A percentile compares a stretch with the other conserved stretches of the same genome.
Evolutionary conservation across 1,284 basidiomycete genomes (phyloP).

Genomic region (Meripilus lineatus): DNA sequence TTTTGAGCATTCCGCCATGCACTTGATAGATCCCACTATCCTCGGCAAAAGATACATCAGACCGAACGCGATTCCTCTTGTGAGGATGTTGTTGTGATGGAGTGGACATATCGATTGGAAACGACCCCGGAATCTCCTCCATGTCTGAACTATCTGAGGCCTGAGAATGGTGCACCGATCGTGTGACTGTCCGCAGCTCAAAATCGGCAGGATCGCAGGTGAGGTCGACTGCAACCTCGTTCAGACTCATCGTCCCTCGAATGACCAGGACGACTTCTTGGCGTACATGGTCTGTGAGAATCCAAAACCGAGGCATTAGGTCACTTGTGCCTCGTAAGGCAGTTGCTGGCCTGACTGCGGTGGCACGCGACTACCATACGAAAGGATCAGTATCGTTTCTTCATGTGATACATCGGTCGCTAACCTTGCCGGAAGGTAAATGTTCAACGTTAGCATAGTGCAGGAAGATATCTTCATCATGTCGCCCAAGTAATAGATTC

Average conservation of each 20-base stretch:
- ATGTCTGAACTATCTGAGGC: slow-evolving; percentile 11
- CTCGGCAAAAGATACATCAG: slow-evolving; percentile 9
- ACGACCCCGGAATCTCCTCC: slow-evolving; percentile 26
- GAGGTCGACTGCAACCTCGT: slow-evolving; percentile 78
- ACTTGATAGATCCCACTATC: slow-evolving; percentile 46
- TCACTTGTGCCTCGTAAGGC: slow-evolving; percentile 58
- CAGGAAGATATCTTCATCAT: slow-evolving; percentile 77
- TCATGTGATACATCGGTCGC: too few relatives aligned
- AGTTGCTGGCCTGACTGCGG: too few relatives aligned
- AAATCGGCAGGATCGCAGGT: slow-evolving; percentile 73
- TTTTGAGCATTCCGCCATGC: slow-evolving; percentile 75
- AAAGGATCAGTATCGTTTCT: too few relatives aligned
- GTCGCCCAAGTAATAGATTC: slow-evolving; percentile 69
- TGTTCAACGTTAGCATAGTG: slow-evolving; percentile 37
- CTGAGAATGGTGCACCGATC: slow-evolving; percentile 19
- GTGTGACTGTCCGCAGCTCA: slow-evolving; percentile 30
- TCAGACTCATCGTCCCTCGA: slow-evolving; percentile 78
- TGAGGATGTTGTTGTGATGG: slow-evolving; percentile 13
- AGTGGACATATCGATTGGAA: slow-evolving; percentile 25
- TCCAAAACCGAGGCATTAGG: slow-evolving; percentile 78
- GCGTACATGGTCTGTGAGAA: slow-evolving; percentile 70
- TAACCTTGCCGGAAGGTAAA: not conserved
- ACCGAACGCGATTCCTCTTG: slow-evolving; percentile 1
- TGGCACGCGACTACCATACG: too few relatives aligned
- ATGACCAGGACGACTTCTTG: slow-evolving; percentile 71